Base-by-base conservation (phyloP, 352 stramenopile species). In the Pythium aristosporum region DNA sequence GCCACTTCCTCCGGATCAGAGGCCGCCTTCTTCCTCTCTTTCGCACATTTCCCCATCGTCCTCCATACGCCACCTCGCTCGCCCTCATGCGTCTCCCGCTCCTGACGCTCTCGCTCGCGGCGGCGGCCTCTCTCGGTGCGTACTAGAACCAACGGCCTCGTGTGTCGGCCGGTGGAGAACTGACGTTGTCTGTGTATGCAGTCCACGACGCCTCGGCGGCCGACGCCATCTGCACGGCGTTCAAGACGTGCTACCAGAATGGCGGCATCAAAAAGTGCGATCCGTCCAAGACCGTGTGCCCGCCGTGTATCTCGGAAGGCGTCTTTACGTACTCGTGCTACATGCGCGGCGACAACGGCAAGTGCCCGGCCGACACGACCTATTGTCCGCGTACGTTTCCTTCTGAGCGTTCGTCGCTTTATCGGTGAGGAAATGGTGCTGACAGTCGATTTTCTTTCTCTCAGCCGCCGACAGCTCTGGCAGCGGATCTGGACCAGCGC, bases 281-380 rank as follows among this genome's bases (percentile, higher is more conserved):
- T n/a, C 49, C 49, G 36, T 12, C 49, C 41, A 66, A 51, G 37
- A 60, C 21, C 32, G 41, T 47, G 4, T 66, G 59, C 50, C 59
- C 59, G 34, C 49, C 59, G n/a, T 66, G 59, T 42, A 34, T 66
- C 36, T 60, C 32, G 18, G 52, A 54, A 21, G 47, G 57, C 6
- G 39, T 65, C 36, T 48, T 65, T 18, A 59, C 48, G 23, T 66
- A 66, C 50, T 58, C 51, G 41, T 66, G 59, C 59, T 66, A 66
- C 59, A 46, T 58, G 21, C 28, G 42, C 25, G 59, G 52, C 21
- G 39, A 54, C 49, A 30, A 66, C 50, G 43, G 43, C 49, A 54
- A 53, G 25, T 66, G 59, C 20, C 59, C 59, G 6, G 15, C 28
- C 7, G 59, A 47, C 16, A 66, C 59, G 7, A 66, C 50, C 8